A percentile compares a stretch with the other conserved stretches of the same genome.
These are phyloP conservation scores for Geranium rotundifolium DNA, from an alignment of 345 rosid genomes.

Conservation along the genomic window DNA sequence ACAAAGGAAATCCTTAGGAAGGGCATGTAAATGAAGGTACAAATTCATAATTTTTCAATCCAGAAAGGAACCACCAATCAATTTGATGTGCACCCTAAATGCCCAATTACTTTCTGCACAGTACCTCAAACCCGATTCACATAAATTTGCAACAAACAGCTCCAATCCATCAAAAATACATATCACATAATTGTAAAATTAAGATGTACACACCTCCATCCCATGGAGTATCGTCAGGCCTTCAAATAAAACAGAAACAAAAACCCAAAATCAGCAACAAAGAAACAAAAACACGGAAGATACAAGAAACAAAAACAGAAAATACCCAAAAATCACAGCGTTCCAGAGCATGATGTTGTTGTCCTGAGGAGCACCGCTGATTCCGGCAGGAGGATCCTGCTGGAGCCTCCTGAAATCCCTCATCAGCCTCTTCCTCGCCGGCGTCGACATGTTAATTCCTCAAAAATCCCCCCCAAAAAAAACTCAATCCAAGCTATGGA, in stretches of 20 bases:
- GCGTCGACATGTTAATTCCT: slow-evolving; percentile 27
- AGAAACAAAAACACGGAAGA: neutral
- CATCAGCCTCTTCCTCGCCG: slow-evolving; percentile 52
- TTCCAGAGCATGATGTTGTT: slow-evolving; percentile 56
- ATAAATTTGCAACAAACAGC: too few species aligned
- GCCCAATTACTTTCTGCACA: too few species aligned
- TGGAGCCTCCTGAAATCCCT: slow-evolving; percentile 56
- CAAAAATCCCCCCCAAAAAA: neutral
- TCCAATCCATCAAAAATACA: too few species aligned
- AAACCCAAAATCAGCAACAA: neutral
- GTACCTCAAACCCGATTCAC: neutral
- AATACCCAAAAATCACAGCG: slow-evolving; percentile 46
- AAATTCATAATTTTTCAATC: too few species aligned
- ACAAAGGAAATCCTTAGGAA: too few species aligned
- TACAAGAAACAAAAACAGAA: slow-evolving; percentile 11
- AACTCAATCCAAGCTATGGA: neutral
- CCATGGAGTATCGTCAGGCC: slow-evolving; percentile 78
- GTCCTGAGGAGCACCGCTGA: slow-evolving; percentile 49
- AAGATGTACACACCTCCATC: slow-evolving; percentile 56
- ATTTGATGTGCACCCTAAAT: too few species aligned
- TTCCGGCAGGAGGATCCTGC: slow-evolving; percentile 49
- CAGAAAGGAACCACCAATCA: too few species aligned
- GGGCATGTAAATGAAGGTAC: too few species aligned
- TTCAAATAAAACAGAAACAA: slow-evolving; percentile 22
- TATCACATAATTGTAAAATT: neutral